These are phyloP conservation scores for Chernovozyma aurita DNA, from an alignment of 1,139 yeast genomes.

Conservation along the genomic window DNA sequence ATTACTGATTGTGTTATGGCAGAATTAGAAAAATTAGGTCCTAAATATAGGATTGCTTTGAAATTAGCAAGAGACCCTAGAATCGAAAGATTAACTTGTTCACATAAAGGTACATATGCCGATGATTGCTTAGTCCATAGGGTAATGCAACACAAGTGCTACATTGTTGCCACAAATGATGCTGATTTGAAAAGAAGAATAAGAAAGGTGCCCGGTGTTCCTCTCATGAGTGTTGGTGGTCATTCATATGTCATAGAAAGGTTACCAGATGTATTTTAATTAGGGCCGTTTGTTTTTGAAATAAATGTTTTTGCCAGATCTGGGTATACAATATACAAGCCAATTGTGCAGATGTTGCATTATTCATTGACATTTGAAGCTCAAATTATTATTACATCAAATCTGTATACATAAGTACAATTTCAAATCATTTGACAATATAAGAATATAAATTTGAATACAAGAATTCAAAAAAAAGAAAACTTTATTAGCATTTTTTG, in stretches of 20 bases:
- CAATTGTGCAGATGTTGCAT: too few species aligned
- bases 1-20: constrained; percentile 98
- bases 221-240: constrained; percentile 93
- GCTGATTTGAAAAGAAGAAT: constrained; percentile 94
- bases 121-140: constrained; percentile 95
- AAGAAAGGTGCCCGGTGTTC: constrained; percentile 95
- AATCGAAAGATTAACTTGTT: constrained; percentile 77
- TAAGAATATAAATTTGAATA: too few species aligned
- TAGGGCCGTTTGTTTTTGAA: too few species aligned
- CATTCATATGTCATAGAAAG: constrained; percentile 90
- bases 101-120: constrained; percentile 95
- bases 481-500: too few species aligned
- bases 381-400: background rate
- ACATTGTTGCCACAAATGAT: constrained; percentile 96
- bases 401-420: background rate
- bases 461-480: too few species aligned
- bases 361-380: too few species aligned
- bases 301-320: too few species aligned
- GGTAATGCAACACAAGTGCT: constrained; percentile 93
- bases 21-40: constrained; percentile 92
- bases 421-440: too few species aligned
- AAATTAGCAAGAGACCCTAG: constrained; percentile 92
- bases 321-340: too few species aligned
- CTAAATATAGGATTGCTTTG: constrained; percentile 88
- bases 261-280: constrained; percentile 84